Base-by-base conservation (phyloP, 2,329 filamentous ascomycete genomes). In the Pseudogymnoascus sp. region DNA sequence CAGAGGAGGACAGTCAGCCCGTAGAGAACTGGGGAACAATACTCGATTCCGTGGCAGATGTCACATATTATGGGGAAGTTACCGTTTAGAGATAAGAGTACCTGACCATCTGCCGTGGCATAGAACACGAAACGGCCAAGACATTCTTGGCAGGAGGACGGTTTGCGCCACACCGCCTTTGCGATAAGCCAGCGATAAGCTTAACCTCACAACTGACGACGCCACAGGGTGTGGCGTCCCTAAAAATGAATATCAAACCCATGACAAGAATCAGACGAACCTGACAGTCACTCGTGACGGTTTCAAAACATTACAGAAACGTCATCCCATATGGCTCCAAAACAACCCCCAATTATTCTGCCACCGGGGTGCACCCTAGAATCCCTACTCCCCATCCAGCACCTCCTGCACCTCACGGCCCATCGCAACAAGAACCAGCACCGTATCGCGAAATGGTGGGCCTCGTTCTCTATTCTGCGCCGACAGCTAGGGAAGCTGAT, bases 361-460 rank as follows among this genome's bases (percentile, higher is more conserved):
- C 58, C 58, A 8, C 4, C 58, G 21, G 25, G 37, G 3, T 39
- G 33, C 21, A 59, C 33, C 4, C 18, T 18, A 39, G 35, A 27
- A 4, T 29, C 61, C n/a, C 74, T 84, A 45, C 62, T 68, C 2
- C 72, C 77, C 1, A 70, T 80, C 29, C 68, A 77, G 29, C 72
- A 82, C 59, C 75, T 92, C 55, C 83, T 97, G 48, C 80, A 87
- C 69, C 82, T 89, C 67, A 83, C 95, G 69, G 84, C 87, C 74
- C 86, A 90, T 72, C 90, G 92, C 69, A 94, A 97, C 78, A 87
- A 87, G 71, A 97, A 97, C 77, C 93, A 97, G 76, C 93, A 97
- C 74, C 86, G 86, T 61, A 80, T 82, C 65, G 83, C 87, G 31
- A 84, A 85, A 71, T 99, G 93, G 93, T 97, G 89, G 85, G 83